Conservation (phyloP, 257 asterid genomes). For the Schizonepeta tenuifolia region DNA sequence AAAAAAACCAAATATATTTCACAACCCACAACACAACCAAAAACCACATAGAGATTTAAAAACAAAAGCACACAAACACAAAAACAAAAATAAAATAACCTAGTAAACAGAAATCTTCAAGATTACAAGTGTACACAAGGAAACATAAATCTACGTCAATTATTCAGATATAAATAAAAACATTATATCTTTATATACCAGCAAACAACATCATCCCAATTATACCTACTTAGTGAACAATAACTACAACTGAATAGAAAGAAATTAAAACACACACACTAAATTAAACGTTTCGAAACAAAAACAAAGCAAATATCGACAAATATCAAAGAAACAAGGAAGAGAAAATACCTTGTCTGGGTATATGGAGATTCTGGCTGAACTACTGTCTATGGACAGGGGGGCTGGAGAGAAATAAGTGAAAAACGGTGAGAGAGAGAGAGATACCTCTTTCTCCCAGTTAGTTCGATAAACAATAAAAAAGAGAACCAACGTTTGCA, state of each 20-base stretch:
- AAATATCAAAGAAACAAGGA: too few relatives aligned
- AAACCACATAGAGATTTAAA: neutral
- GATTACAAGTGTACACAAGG: slow-evolving; percentile 8
- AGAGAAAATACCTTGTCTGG: too few relatives aligned
- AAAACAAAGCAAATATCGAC: too few relatives aligned
- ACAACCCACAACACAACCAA: neutral
- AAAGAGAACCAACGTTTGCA: slow-evolving; percentile 55
- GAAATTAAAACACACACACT: too few relatives aligned
- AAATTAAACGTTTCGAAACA: too few relatives aligned
- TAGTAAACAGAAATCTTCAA: neutral
- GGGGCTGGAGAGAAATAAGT: too few relatives aligned
- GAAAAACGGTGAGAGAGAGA: too few relatives aligned
- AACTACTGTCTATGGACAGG: too few relatives aligned
- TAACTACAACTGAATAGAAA: too few relatives aligned
- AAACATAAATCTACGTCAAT: slow-evolving; percentile 17
- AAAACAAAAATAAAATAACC: neutral
- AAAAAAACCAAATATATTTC: slow-evolving; percentile 4
- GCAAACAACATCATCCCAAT: too few relatives aligned
- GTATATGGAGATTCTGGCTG: too few relatives aligned
- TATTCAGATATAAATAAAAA: neutral
- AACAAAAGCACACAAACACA: neutral
- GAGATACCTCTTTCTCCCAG: slow-evolving; percentile 68
- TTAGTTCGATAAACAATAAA: slow-evolving; percentile 55
- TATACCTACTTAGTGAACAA: too few relatives aligned
- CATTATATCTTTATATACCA: slow-evolving; percentile 41